Base-by-base conservation (phyloP, 2,329 filamentous ascomycete species). In the Penicillium capsulatum region DNA sequence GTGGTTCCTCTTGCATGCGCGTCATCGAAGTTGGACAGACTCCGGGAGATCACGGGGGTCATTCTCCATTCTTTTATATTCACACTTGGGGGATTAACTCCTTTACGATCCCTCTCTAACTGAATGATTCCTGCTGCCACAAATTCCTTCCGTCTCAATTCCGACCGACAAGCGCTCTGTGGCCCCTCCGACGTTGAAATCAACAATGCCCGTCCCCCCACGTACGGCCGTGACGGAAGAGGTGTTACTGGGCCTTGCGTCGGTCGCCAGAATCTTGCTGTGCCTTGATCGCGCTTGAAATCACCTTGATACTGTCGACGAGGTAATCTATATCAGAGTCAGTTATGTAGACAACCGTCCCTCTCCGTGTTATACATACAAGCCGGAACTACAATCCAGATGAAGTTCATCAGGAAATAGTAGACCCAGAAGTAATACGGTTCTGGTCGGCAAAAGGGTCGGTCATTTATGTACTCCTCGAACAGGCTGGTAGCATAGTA, bases 381-480 rank as follows among this genome's bases (percentile, higher is more conserved):
- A 14, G 61, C 63, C 4, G 80, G 80, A 37, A 83, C 74, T 20
- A 80, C 66, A 38, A 83, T 80, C 80, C 80, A 83, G 58, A 82
- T 77, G 36, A 73, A 72, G 54, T 83, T 83, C 77, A 82, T 80
- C 20, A 78, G 63, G 40, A 83, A 73, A 58, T 79, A 83, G 60
- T 83, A 83, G 28, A 74, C 68, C 77, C 79, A 83, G 59, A 79
- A 83, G 60, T 83, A 83, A 47, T 76, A 76, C 3, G 70, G 65
- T 60, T 83, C 80, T 0, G 80, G 80, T 41, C 80, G 68, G 48
- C 74, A 79, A 58, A 82, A 81, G 8, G 69, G 66, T 14, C 75
- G 57, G 7, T 71, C 69, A 45, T 75, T 66, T 39, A 72, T 66
- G 50, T 74, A 75, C 52, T 79, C 70, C 57, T 83, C 78, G 56